Evolutionary conservation across 2,329 filamentous ascomycete genomes (phyloP).

Genomic region (Arthrobotrys musiformis): DNA sequence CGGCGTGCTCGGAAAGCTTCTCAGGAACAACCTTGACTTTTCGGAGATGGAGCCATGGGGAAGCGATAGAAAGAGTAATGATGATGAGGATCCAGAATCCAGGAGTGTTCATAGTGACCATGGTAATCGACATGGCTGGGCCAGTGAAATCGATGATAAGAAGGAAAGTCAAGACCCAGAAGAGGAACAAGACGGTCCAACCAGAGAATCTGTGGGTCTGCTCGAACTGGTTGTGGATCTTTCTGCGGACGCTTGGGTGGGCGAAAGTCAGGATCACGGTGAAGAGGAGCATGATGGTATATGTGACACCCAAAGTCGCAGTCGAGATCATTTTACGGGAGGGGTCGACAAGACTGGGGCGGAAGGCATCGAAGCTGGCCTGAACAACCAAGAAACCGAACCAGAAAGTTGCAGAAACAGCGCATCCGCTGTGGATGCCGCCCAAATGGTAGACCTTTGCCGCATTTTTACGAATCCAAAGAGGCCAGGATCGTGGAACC

Average conservation of each 20-base stretch:
- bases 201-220: constrained; percentile 76
- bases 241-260: constrained; percentile 72
- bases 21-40: constrained; percentile 74
- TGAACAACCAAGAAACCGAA: constrained; percentile 63
- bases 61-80: constrained; percentile 73
- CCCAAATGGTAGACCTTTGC: constrained; percentile 69
- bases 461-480: constrained; percentile 64
- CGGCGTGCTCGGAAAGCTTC: constrained; percentile 76
- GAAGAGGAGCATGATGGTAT: constrained; percentile 70
- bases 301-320: constrained; percentile 68
- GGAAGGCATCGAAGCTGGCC: constrained; percentile 59
- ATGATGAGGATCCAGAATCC: constrained; percentile 75
- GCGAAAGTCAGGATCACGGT: constrained; percentile 72
- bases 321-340: constrained; percentile 57
- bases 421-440: constrained; percentile 68
- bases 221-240: constrained; percentile 76
- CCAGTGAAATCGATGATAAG: constrained; percentile 61
- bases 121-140: constrained; percentile 28
- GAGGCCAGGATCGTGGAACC: constrained; percentile 65
- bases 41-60: constrained; percentile 78
- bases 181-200: constrained; percentile 74
- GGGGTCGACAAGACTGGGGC: constrained; percentile 55
- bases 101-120: constrained; percentile 65
- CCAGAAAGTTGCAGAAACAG: constrained; percentile 66
- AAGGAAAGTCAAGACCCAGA: constrained; percentile 73